These are phyloP conservation scores for Rhipidocladum racemiflorum DNA, from an alignment of 176 grass and related monocot genomes.

Conservation along the genomic window DNA sequence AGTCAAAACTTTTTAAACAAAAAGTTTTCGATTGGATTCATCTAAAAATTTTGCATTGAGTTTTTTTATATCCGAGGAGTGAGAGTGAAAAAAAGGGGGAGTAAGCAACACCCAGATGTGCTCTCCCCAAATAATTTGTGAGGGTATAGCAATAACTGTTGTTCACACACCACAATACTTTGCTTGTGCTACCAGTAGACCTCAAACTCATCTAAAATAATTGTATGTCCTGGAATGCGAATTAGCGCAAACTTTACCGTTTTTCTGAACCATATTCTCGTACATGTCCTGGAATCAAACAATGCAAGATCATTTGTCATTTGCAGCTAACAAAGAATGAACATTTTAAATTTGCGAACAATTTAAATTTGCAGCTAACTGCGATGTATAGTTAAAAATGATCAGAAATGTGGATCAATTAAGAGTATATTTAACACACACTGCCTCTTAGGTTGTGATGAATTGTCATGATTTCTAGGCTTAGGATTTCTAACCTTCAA, in stretches of 20 bases:
- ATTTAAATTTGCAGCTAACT: not conserved
- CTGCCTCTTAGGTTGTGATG: not conserved
- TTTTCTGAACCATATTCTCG: conserved; percentile 39
- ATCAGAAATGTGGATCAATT: conserved; percentile 5
- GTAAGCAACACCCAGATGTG: too few species aligned
- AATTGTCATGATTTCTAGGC: not conserved
- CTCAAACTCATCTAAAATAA: too few species aligned
- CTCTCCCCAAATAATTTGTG: too few species aligned
- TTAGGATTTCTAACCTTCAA: conserved; percentile 36
- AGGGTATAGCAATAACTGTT: too few species aligned
- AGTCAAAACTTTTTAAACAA: too few species aligned
- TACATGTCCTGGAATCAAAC: conserved; percentile 47
- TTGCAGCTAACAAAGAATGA: not conserved
- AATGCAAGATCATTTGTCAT: not conserved
- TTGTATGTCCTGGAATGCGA: too few species aligned
- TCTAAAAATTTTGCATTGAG: too few species aligned
- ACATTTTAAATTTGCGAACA: not conserved
- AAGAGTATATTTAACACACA: not conserved
- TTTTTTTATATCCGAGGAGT: too few species aligned
- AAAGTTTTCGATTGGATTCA: too few species aligned
- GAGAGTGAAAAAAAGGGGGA: too few species aligned
- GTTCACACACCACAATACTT: too few species aligned
- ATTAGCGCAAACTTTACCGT: not conserved
- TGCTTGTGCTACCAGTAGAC: too few species aligned
- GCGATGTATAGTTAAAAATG: not conserved